Base-by-base conservation (phyloP, 257 asterid genomes). In the Nicotiana obtusifolia region DNA sequence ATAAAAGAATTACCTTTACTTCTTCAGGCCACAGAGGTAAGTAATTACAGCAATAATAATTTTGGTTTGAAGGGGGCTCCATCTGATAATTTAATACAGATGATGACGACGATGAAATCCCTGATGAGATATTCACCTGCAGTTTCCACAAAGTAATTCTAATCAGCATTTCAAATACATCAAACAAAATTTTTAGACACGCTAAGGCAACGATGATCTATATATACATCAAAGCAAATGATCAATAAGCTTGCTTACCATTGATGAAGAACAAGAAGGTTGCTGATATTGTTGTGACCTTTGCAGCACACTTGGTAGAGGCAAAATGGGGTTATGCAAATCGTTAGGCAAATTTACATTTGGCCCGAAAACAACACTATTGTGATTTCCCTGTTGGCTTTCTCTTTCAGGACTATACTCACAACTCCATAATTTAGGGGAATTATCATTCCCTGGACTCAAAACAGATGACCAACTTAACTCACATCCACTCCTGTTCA, bases 11-110 rank as follows among this genome's bases (percentile, higher is more conserved):
- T 86, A 91, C 99, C 99, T 92, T 93, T 68, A 90, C 94, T 64
- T 90, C 97, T 85, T 90, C 97, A 14, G 88, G 87, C 87, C 87
- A 87, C 71, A 85, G 82, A 31, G 88, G 89, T 20, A 85, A 61
- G 57, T 88, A 88, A 82, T 77, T 91, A 88, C 84, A 85, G 28
- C 82, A 85, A 53, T 83, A 89, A 81, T 82, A 86, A 84, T 84
- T 95, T 95, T 93, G 99, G 97, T 91, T 95, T 91, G 98, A 95
- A 95, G 98, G 99, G 99, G 93, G 99, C 99, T 95, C 99, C 89
- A 87, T 89, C 88, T 86, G 95, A 77, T 88, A 89, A 86, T 85
- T 86, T 47, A 86, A 28, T 52, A 84, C 88, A 69, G 97, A 85
- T 24, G 96, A 79, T 22, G 77, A 76, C 60, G 91, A 81, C 2